Evolutionary conservation across 306 rosid genomes (phyloP), one percentile per base, ranked within the genome.

Genomic region (Acacia melanoxylon): DNA sequence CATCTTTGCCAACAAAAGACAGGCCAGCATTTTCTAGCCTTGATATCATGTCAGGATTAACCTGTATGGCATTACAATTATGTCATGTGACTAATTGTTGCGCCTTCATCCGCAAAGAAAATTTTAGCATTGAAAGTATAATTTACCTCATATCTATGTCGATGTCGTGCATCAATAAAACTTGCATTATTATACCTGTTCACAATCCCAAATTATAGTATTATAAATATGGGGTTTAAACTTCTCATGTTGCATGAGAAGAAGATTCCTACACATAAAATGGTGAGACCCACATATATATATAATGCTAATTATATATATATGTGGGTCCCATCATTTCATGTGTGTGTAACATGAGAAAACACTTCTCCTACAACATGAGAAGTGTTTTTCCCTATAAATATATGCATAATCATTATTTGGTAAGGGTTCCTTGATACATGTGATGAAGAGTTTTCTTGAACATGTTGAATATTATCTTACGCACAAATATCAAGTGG

Each of bases 111-210:
- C 22, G 25, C 46, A 29, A 78, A 72, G 44, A 15, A 78, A 76
- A 62, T 25, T 14, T 61, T 66, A 41, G 72, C 74, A 46, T 40
- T 72, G 37, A 79, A 84, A 80, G 74, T 52, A 76, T 51, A n/a
- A 63, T 27, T 85, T 84, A 91, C 97, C 95, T 92, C 97, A 2
- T 89, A 92, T 92, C 97, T 88, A 69, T 92, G 97, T 24, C 97
- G 90, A 82, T 92, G 97, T 2, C 97, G 89, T 86, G 91, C 97
- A 83, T 91, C 93, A 74, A 91, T 62, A 84, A 77, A 92, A 29
- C 42, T 67, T 63, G 72, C 91, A 82, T 81, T 80, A 24, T 89
- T 92, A 73, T 92, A 92, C 91, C 97, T 91, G 83, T 24, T 63
- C 24, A 63, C 35, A 84, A 72, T 46, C 45, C 76, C 76, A 80